These are phyloP conservation scores for Geotrichum cucujoidarum DNA, from an alignment of 1,139 yeast species.

Conservation along the genomic window DNA sequence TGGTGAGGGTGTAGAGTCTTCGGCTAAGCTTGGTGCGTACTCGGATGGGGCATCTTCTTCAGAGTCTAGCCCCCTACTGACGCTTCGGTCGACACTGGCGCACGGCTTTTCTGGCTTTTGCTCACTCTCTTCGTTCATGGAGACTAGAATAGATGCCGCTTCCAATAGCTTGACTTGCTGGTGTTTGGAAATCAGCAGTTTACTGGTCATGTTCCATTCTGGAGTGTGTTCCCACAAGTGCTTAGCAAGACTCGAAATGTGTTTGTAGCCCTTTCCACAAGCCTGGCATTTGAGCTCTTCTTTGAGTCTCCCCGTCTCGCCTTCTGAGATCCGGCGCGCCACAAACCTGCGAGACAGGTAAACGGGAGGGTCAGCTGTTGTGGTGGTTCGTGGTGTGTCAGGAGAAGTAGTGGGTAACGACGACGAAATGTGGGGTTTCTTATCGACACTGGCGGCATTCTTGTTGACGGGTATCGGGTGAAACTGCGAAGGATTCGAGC, in stretches of 20 bases:
- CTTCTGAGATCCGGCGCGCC: constrained; percentile 76
- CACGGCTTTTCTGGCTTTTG: not conserved
- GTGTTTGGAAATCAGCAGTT: constrained; percentile 72
- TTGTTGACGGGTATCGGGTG: constrained; percentile 6
- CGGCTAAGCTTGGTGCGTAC: constrained; percentile 15
- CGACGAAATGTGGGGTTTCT: not conserved
- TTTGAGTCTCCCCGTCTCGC: constrained; percentile 76
- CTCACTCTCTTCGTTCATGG: constrained; percentile 59
- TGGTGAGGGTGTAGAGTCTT: constrained; percentile 18
- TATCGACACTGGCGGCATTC: not conserved
- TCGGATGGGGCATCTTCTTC: not conserved
- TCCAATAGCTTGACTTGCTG: constrained; percentile 85
- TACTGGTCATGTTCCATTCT: constrained; percentile 84
- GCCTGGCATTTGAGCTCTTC: constrained; percentile 84
- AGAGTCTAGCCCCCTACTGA: not conserved
- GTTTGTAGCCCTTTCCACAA: constrained; percentile 86
- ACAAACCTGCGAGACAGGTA: constrained; percentile 67
- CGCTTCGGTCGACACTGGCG: not conserved
- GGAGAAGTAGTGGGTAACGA: not conserved
- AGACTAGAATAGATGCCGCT: constrained; percentile 81
- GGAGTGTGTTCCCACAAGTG: constrained; percentile 87
- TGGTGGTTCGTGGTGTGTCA: constrained; percentile 22
- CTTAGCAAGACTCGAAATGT: constrained; percentile 70
- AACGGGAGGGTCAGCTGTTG: constrained; percentile 5
- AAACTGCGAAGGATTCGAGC: not conserved